Evolutionary conservation across 495 filamentous ascomycete genomes (phyloP), one percentile per base, ranked within the genome.

Genomic region (Penicillium samsonianum): DNA sequence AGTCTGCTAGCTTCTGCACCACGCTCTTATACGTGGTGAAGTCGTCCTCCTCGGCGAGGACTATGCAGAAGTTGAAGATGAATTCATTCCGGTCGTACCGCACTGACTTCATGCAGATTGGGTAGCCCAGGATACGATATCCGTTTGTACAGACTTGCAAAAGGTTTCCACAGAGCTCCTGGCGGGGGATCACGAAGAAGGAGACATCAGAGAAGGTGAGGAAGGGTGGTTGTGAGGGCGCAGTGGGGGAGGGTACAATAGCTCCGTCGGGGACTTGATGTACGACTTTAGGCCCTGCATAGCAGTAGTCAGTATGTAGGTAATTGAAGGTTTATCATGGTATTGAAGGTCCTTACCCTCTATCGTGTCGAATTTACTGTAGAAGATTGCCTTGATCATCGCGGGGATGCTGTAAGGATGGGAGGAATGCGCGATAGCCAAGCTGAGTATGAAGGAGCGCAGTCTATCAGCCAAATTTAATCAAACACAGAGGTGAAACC

Each of bases 51-150:
- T 88, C 87, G 45, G 85, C 83, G 40, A 98, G 77, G 16, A 98
- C 90, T 20, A 98, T 69, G 47, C 90, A 90, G 63, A 98, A 96
- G 69, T 97, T 98, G 83, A 98, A 98, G 67, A 96, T 95, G 75
- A 95, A 97, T 68, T 96, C 89, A 73, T 98, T 98, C 50, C 94
- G 88, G 53, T 87, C 81, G 69, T 98, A 93, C 43, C 81, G 80
- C 25, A 80, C 76, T 43, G 87, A 83, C 8, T 82, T 83, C 72
- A 97, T 90, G 70, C 90, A 92, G 35, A 98, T 88, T 1, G 94
- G 94, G 64, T 92, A 91, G 10, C 91, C 90, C 22, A 98, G 82
- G 52, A 98, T 85, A 49, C 88, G 87, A 71, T 90, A 88, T 46
- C 87, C 85, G 70, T 85, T 84, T 17, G 85, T 86, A 73, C 83